phyloP scores from a whole-genome alignment of 805 yeast genomes.

The Wickerhamomyces xylosicus region DNA sequence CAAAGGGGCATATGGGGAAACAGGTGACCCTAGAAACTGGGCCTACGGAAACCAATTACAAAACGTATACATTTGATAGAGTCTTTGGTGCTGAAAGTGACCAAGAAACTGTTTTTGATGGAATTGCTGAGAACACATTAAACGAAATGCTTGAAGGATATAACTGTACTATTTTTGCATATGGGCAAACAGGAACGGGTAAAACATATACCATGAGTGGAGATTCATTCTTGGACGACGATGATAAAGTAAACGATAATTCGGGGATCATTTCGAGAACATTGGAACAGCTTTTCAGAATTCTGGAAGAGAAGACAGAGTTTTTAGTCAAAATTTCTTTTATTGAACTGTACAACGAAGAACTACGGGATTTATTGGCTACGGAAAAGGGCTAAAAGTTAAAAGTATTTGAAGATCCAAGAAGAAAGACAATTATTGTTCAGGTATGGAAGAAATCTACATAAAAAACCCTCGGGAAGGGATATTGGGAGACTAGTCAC shows the following conservation, averaged over 20 bases:
- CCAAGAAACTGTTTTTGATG: conserved; percentile 55
- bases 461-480: no score
- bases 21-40: conserved; percentile 37
- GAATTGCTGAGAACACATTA: conserved; percentile 46
- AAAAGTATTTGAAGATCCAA: no score
- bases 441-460: no score
- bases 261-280: conserved; percentile 61
- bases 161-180: conserved; percentile 73
- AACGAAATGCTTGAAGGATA: conserved; percentile 63
- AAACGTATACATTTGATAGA: conserved; percentile 61
- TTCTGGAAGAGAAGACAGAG: conserved; percentile 35
- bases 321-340: conserved; percentile 62
- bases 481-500: conserved; percentile 58
- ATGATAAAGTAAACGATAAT: conserved; percentile 26
- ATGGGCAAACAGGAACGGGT: conserved; percentile 87
- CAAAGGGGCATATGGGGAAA: conserved; percentile 32
- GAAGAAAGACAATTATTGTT: no score
- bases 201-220: conserved; percentile 73
- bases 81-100: conserved; percentile 78
- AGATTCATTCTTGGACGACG: conserved; percentile 38
- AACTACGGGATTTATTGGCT: no score
- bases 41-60: conserved; percentile 22
- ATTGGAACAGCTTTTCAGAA: conserved; percentile 42
- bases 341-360: no score
- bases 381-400: no score